Conservation (phyloP, 305 asterid species). For the Fraxinus sp. region DNA sequence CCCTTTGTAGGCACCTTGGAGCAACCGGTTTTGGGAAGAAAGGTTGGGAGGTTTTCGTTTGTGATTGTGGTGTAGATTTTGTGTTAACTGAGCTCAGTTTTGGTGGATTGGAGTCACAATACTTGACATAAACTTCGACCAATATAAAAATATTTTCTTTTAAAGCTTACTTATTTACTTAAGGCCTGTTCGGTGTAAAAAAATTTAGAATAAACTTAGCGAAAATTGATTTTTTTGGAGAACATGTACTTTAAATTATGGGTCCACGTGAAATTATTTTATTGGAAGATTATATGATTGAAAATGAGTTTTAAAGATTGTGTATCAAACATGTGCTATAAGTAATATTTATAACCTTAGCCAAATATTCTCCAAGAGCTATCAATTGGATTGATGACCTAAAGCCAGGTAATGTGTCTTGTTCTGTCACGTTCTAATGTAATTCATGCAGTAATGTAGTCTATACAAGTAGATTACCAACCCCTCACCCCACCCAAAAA, state of each 20-base stretch:
- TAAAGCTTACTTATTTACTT: not conserved
- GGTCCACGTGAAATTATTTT: not conserved
- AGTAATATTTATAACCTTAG: not conserved
- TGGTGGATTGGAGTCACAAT: too few species aligned
- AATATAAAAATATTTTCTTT: not conserved
- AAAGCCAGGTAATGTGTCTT: not conserved
- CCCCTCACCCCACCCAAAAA: not conserved
- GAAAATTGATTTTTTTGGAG: not conserved
- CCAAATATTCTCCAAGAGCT: not conserved
- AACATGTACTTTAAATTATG: not conserved
- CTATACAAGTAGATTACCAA: not conserved
- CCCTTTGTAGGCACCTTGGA: too few species aligned
- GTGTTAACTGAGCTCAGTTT: too few species aligned
- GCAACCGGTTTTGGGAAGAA: too few species aligned
- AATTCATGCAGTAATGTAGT: not conserved
- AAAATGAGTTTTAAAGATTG: not conserved
- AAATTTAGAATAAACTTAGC: not conserved
- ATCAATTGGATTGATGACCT: not conserved
- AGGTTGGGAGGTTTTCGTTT: too few species aligned
- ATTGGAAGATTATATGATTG: not conserved
- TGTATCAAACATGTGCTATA: not conserved
- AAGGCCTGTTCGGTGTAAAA: not conserved
- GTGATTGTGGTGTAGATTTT: too few species aligned
- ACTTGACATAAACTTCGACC: not conserved
- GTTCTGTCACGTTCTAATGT: too few species aligned